A percentile compares a stretch with the other conserved stretches of the same genome.
These are phyloP conservation scores for Camptophora hylomeconis DNA, from an alignment of 2,329 filamentous ascomycete genomes.

Conservation along the genomic window DNA sequence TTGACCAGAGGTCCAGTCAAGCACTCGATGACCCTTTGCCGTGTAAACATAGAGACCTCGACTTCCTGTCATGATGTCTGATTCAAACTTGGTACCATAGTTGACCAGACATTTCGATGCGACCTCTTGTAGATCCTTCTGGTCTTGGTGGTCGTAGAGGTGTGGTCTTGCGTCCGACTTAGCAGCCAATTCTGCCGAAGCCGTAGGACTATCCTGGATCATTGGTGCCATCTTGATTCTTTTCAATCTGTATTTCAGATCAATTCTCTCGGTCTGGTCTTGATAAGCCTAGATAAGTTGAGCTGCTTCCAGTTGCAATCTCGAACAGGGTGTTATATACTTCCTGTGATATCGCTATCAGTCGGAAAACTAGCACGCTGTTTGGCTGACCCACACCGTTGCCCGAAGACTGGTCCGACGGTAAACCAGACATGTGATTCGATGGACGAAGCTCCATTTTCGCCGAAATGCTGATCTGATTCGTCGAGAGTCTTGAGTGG, in stretches of 20 bases:
- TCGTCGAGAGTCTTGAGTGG: background rate
- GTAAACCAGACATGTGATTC: slow-evolving; percentile 8
- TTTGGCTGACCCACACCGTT: slow-evolving; percentile 2
- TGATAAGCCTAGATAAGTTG: too few species aligned
- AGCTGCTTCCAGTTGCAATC: too few species aligned
- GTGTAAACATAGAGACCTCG: slow-evolving; percentile 36
- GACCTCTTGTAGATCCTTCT: slow-evolving; percentile 13
- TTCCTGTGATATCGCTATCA: slow-evolving; percentile 6
- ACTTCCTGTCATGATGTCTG: slow-evolving; percentile 31
- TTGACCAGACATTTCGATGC: slow-evolving; percentile 22
- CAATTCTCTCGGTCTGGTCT: too few species aligned
- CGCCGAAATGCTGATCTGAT: too few species aligned
- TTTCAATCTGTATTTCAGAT: too few species aligned
- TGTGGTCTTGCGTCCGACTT: slow-evolving; percentile 19
- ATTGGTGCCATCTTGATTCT: slow-evolving; percentile 18
- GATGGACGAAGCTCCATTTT: too few species aligned
- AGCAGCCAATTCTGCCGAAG: slow-evolving; percentile 25
- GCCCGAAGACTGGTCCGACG: too few species aligned
- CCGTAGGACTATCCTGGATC: slow-evolving; percentile 13
- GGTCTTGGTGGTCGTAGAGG: slow-evolving; percentile 25
- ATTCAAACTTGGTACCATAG: slow-evolving; percentile 19
- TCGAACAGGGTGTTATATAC: too few species aligned
- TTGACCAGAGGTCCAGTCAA: slow-evolving; percentile 49
- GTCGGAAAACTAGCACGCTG: slow-evolving; percentile 1
- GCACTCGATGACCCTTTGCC: slow-evolving; percentile 29